A percentile compares a stretch with the other conserved stretches of the same genome.
Evolutionary conservation across 805 yeast species (phyloP).

Genomic region (Candida nitratophila): DNA sequence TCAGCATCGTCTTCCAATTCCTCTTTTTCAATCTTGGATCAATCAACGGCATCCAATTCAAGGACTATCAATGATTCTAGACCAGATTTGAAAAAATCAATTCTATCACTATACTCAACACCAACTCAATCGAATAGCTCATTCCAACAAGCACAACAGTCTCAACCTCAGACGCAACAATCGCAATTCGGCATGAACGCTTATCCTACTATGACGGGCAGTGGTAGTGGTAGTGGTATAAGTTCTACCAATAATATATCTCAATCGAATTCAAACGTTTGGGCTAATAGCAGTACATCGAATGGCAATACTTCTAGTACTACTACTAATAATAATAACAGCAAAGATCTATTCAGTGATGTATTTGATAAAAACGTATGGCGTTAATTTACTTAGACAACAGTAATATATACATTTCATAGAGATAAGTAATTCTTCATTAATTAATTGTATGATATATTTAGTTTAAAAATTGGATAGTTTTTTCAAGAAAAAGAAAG

Average conservation of each 20-base stretch:
- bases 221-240: no score
- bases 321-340: conserved; percentile 5
- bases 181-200: no score
- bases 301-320: conserved; percentile 2
- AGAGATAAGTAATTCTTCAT: no score
- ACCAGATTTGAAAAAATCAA: conserved; percentile 88
- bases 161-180: background rate
- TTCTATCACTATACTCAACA: conserved; percentile 75
- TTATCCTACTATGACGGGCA: no score
- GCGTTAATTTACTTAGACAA: conserved; percentile 3
- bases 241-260: no score
- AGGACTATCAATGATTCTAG: conserved; percentile 28
- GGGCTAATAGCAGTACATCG: conserved; percentile 6
- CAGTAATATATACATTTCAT: background rate
- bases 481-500: background rate
- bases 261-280: conserved; percentile 7
- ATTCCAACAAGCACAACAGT: background rate
- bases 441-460: no score
- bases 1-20: conserved; percentile 4
- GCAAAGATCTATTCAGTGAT: conserved; percentile 22
- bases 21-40: conserved; percentile 1
- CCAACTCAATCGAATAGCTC: conserved; percentile 8
- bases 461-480: no score
- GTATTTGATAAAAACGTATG: conserved; percentile 22
- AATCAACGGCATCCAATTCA: conserved; percentile 6